Base-by-base conservation (phyloP, 2,329 filamentous ascomycete genomes). In the Paramyrothecium roridum region DNA sequence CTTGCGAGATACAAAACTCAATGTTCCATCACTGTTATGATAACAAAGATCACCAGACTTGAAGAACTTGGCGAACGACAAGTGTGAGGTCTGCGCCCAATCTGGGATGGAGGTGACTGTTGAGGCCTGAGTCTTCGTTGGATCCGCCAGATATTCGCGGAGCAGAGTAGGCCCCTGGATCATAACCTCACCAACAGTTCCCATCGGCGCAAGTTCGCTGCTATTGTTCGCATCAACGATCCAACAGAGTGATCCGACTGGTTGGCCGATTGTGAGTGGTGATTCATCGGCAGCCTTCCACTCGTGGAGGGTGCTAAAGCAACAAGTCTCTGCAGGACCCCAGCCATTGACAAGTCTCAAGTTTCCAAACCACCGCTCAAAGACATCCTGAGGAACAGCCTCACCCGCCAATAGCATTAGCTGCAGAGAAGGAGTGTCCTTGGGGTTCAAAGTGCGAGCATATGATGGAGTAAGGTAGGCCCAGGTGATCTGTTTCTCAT, bases 41-140 rank as follows among this genome's bases (percentile, higher is more conserved):
- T 45, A 56, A 6, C 54, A 57, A 10, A 64, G 34, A 19, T 64
- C 62, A 12, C 61, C 61, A 1, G 61, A 58, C 8, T 54, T 59
- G 43, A 61, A 63, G 12, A 60, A 51, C 40, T 30, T 20, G 13
- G 2, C 12, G n/a, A 8, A 43, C 22, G 48, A 19, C 43, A 54
- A 20, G 48, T 43, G 3, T 30, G 26, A 30, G 26, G 26, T 30
- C 10, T 30, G 26, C 26, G 47, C 47, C 54, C 50, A 53, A 3
- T 17, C 13, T 3, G 54, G 54, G 3, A 37, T 46, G 34, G 19
- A 8, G n/a, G 13, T 8, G 49, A 51, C 26, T 13, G 20, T 43
- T 2, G 26, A 43, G 11, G 51, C 19, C 49, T 26, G 59, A 30
- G 54, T 51, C 19, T 22, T 19, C 33, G 10, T n/a, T 13, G 30